Conservation (phyloP, 441 rosid genomes). For the Geranium incanum region DNA sequence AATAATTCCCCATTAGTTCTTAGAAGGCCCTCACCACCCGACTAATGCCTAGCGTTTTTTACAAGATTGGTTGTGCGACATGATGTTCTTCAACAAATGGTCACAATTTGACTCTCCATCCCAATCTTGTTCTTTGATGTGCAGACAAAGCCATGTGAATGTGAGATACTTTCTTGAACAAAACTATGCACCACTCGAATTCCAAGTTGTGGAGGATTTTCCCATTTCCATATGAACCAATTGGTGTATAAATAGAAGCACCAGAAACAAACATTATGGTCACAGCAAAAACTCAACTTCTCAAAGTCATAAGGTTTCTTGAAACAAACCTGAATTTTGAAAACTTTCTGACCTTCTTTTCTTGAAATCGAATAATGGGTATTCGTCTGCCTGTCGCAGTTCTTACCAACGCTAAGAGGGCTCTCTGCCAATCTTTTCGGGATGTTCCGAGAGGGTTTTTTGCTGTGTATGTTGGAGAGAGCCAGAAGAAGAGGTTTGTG, state of each 20-base stretch:
- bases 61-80: not conserved
- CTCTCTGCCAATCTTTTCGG: not conserved
- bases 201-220: no score
- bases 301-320: not conserved
- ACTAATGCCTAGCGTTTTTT: no score
- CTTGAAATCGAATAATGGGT: conserved; percentile 11
- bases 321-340: not conserved
- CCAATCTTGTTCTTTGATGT: not conserved
- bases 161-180: not conserved
- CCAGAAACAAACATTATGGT: not conserved
- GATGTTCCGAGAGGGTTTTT: conserved; percentile 28
- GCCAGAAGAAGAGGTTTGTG: conserved; percentile 25
- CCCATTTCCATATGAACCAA: no score
- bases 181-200: no score
- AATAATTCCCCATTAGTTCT: no score
- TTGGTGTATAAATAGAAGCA: not conserved
- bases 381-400: conserved; percentile 3
- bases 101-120: not conserved
- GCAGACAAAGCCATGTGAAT: not conserved
- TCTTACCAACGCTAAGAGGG: conserved; percentile 1
- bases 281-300: not conserved
- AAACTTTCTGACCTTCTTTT: not conserved
- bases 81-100: not conserved
- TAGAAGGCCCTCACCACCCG: no score
- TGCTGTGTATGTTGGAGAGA: conserved; percentile 33